Evolutionary conservation across 176 grass and related monocot species (phyloP).

Genomic region (Bonia amplexicaulis): DNA sequence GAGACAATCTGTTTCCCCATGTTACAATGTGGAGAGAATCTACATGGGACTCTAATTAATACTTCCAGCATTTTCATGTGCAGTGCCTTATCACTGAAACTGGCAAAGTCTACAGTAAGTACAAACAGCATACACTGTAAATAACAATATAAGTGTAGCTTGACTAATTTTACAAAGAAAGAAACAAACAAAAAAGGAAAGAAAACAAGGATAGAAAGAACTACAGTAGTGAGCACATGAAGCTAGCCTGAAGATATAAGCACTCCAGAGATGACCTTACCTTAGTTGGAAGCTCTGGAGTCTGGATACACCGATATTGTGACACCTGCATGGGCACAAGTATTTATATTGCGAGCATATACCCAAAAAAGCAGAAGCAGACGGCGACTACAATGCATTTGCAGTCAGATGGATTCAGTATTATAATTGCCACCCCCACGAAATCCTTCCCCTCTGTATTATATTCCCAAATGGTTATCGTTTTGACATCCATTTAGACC

Average conservation of each 20-base stretch:
- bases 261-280: slow-evolving; percentile 24
- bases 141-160: not conserved
- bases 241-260: slow-evolving; percentile 12
- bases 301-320: slow-evolving; percentile 35
- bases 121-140: not conserved
- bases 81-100: slow-evolving; percentile 5
- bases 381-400: slow-evolving; percentile 34
- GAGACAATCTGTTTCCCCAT: slow-evolving; percentile 11
- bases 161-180: not conserved
- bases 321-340: slow-evolving; percentile 46
- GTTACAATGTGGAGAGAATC: not conserved
- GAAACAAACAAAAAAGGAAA: not conserved
- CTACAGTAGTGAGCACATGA: not conserved
- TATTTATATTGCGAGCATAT: slow-evolving; percentile 32
- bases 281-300: slow-evolving; percentile 45
- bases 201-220: not conserved
- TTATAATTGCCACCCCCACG: slow-evolving; percentile 24
- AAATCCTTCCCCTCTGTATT: slow-evolving; percentile 18
- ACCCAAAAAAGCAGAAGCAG: slow-evolving; percentile 24
- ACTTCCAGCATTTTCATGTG: not conserved
- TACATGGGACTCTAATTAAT: not conserved
- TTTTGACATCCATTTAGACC: not conserved
- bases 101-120: not conserved
- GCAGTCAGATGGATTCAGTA: not conserved
- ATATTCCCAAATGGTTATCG: not conserved